Evolutionary conservation across 345 rosid genomes (phyloP).

Genomic region (Syzygium jambos): DNA sequence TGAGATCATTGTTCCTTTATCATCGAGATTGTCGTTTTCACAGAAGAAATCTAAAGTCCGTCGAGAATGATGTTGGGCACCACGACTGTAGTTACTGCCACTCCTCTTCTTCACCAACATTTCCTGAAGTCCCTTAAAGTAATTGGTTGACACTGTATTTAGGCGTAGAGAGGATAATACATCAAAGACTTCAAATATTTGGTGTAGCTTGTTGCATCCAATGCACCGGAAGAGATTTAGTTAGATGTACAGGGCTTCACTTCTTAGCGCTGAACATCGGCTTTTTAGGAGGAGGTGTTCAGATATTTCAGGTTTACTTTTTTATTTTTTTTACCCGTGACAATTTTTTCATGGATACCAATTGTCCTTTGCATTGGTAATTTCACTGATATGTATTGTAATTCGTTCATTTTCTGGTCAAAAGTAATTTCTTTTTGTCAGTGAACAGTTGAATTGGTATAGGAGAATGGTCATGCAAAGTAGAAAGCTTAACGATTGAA

Average conservation of each 20-base stretch:
- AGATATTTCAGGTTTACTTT: neutral
- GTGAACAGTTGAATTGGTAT: neutral
- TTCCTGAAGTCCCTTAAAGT: neutral
- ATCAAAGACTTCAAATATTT: neutral
- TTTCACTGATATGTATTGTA: neutral
- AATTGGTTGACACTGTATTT: neutral
- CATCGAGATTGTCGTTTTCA: constrained; percentile 39
- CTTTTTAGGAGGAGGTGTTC: neutral
- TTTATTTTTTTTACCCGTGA: neutral
- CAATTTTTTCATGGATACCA: neutral
- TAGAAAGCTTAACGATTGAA: neutral
- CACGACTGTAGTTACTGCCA: neutral
- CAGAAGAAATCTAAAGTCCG: constrained; percentile 27
- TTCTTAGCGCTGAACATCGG: neutral
- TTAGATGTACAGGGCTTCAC: neutral
- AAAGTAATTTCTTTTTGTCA: neutral
- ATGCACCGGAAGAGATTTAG: neutral
- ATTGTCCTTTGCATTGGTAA: neutral
- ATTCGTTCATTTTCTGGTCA: neutral
- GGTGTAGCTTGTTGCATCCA: neutral
- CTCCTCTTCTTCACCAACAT: neutral
- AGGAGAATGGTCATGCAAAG: neutral
- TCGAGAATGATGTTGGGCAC: neutral
- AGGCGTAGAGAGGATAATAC: neutral
- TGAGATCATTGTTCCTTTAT: constrained; percentile 58